Base-by-base conservation (phyloP, 768 basidiomycete genomes). In the Tephrocybe sp. region DNA sequence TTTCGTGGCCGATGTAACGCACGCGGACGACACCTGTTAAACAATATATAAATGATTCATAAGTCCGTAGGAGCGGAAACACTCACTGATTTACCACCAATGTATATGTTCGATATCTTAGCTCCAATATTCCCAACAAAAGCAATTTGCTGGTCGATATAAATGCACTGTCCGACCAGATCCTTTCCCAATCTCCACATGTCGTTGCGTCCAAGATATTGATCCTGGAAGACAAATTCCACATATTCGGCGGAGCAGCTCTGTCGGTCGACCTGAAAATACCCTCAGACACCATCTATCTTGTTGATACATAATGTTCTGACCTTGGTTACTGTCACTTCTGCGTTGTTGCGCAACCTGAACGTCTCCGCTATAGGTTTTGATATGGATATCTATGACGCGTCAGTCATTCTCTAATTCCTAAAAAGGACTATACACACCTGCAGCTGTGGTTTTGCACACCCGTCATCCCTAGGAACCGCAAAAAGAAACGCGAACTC, bases 171-270 rank as follows among this genome's bases (percentile, higher is more conserved):
- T 8, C 85, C 86, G 23, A 85, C 84, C 14, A 98, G 76, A 45
- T 86, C 78, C 64, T 88, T 85, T n/a, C 85, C 86, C 7, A 98
- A 76, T 42, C 93, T 77, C 93, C 95, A 98, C 93, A 97, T 96
- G 58, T 98, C 97, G 54, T 90, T 93, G 40, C 97, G 83, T 14
- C 95, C 96, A 14, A 98, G 77, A 65, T 98, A 98, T 63, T 96
- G 93, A 65, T 97, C 94, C 56, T 91, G 90, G 63, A 98, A 98
- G 40, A 85, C 84, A 50, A 98, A 79, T 62, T 98, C 96, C 44
- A 98, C 78, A 62, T 86, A 87, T 54, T 90, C 85, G 1, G 89
- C 90, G 21, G 72, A 78, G 53, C 81, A 78, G 32, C 70, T 68
- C 6, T 75, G 72, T 58, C 77, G 81, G 56, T 94, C 84, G 36